phyloP scores from a whole-genome alignment of 257 asterid genomes.

The Thymus quinquecostatus region DNA sequence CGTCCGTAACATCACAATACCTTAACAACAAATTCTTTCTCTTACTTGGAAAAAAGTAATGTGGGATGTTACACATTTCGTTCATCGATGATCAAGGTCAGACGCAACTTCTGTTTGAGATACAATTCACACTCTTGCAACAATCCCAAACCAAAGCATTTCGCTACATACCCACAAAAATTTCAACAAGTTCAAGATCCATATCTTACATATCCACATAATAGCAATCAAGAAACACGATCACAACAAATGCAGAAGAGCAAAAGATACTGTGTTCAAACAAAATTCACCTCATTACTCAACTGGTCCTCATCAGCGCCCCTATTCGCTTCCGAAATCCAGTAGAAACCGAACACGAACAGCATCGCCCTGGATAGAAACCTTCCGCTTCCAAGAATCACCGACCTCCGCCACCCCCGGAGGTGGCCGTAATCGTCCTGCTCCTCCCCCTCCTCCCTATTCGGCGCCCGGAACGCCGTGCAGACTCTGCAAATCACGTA shows the following conservation, averaged over 20 bases:
- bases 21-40: background rate
- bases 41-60: background rate
- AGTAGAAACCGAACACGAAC: constrained; percentile 79
- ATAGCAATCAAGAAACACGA: background rate
- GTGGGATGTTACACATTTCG: background rate
- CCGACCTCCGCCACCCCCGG: constrained; percentile 88
- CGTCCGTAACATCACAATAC: constrained; percentile 17
- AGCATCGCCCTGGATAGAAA: constrained; percentile 68
- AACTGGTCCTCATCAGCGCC: constrained; percentile 35
- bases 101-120: no score
- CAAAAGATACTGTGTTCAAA: background rate
- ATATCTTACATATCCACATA: constrained; percentile 17
- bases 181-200: constrained; percentile 3
- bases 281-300: constrained; percentile 45
- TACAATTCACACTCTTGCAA: constrained; percentile 2
- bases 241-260: background rate
- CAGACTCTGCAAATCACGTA: constrained; percentile 79
- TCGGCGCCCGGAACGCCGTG: constrained; percentile 68
- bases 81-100: background rate
- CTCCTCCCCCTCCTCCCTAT: constrained; percentile 76
- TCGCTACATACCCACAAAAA: background rate
- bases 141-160: constrained; percentile 12
- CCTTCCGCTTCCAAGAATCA: constrained; percentile 66
- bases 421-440: constrained; percentile 94
- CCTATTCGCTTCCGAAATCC: constrained; percentile 49